Evolutionary conservation across 345 rosid species (phyloP).

Genomic region (Garcia nutans): DNA sequence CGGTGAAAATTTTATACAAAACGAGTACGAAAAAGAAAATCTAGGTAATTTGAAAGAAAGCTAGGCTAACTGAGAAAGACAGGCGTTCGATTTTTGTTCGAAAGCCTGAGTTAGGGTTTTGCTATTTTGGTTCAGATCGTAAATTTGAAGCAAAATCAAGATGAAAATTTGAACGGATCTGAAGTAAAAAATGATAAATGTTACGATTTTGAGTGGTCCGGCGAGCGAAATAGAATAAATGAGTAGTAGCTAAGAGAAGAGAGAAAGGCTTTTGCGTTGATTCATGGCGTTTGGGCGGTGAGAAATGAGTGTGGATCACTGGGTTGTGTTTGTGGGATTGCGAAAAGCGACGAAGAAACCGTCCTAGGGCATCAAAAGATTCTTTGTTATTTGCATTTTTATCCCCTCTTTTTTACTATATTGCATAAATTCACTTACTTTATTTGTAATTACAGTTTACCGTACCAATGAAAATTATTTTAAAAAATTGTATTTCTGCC

Average conservation of each 20-base stretch:
- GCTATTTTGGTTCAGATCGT: conserved; percentile 23
- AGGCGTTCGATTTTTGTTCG: background rate
- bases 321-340: conserved; percentile 5
- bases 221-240: background rate
- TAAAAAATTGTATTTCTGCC: too few relatives aligned
- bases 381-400: conserved; percentile 11
- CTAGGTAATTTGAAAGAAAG: background rate
- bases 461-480: too few relatives aligned
- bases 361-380: conserved; percentile 18
- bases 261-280: background rate
- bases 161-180: conserved; percentile 34
- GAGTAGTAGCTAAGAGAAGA: background rate
- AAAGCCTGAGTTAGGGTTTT: background rate
- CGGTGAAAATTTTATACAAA: background rate
- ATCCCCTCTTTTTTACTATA: background rate
- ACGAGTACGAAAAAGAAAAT: background rate
- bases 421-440: background rate
- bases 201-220: background rate
- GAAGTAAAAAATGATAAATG: background rate
- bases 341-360: background rate
- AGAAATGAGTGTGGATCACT: background rate
- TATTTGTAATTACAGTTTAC: background rate
- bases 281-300: background rate
- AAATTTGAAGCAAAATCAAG: conserved; percentile 23
- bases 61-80: background rate